Base-by-base conservation (phyloP, 768 basidiomycete species). In the Kwoniella sp. region DNA sequence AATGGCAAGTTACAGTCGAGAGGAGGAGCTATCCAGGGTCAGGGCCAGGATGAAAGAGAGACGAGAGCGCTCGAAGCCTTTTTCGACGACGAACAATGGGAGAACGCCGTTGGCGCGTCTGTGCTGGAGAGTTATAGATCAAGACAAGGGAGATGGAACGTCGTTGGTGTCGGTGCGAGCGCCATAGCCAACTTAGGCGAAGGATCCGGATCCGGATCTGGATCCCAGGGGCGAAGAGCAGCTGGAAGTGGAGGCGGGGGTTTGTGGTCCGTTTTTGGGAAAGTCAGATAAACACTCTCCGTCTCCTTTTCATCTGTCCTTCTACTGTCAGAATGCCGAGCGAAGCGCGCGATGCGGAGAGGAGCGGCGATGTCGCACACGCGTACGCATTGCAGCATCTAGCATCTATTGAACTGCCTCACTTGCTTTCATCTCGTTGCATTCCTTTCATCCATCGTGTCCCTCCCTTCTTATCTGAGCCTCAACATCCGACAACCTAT, bases 11-110 rank as follows among this genome's bases (percentile, higher is more conserved):
- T 30, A 26, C 45, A 50, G 63, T 22, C 22, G 45, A 13, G 50
- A 47, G n/a, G 64, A 66, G 63, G 63, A 69, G 54, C 30, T 54
- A 29, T 9, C 37, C 4, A 41, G 30, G 55, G 29, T n/a, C 11
- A 37, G 57, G n/a, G n/a, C n/a, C n/a, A 31, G 57, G 22, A n/a
- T 23, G 63, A 62, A 45, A 53, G 56, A 45, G 72, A 71, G 55
- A 64, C 69, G 9, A 55, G 73, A 17, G 76, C 73, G 15, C 29
- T 77, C 12, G 72, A 73, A 26, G 51, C 56, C 38, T 77, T 66
- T 31, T 75, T 48, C 11, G 70, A 72, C 22, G 76, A 77, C 67
- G 73, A 77, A 45, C 63, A 73, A 17, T 77, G 76, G 76, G 76
- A 77, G 54, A 58, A 38, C 4, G 58, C 63, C 37, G 57, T 55